Conservation (phyloP, 2,329 filamentous ascomycete species). For the Didymella keratinophila region DNA sequence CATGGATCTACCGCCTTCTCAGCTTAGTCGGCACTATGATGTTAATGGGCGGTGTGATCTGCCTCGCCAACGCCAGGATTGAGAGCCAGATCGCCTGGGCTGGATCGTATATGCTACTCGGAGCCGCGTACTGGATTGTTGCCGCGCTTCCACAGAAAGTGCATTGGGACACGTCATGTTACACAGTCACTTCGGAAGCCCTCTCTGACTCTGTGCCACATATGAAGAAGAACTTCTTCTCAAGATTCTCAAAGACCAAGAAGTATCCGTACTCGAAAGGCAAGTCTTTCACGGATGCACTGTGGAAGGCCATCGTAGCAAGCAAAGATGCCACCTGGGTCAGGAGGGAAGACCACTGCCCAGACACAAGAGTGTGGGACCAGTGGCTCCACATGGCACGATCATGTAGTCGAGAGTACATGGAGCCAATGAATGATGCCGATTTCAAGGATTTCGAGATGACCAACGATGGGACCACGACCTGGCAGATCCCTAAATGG, state of each 20-base stretch:
- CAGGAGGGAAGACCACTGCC: slow-evolving; percentile 50
- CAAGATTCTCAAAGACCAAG: too few species aligned
- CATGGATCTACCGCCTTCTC: slow-evolving; percentile 55
- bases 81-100: slow-evolving; percentile 60
- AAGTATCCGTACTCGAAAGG: slow-evolving; percentile 37
- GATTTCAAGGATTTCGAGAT: too few species aligned
- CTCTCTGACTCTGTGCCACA: slow-evolving; percentile 38
- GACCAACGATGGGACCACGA: too few species aligned
- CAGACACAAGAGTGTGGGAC: slow-evolving; percentile 53
- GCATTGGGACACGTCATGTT: slow-evolving; percentile 59
- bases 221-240: too few species aligned
- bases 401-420: too few species aligned
- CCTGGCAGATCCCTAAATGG: too few species aligned
- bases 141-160: slow-evolving; percentile 57
- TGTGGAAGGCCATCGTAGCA: slow-evolving; percentile 59
- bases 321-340: slow-evolving; percentile 57
- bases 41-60: slow-evolving; percentile 62
- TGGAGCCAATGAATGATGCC: too few species aligned
- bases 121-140: slow-evolving; percentile 60
- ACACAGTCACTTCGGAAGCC: slow-evolving; percentile 51
- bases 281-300: slow-evolving; percentile 55
- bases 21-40: slow-evolving; percentile 60
- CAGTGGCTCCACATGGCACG: slow-evolving; percentile 53
- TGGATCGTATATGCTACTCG: slow-evolving; percentile 59
- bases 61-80: slow-evolving; percentile 59